Percentiles rank a stretch among this genome's conserved stretches.
phyloP scores from a whole-genome alignment of 2,329 filamentous ascomycete genomes.

The Fusarium incarnatum region DNA sequence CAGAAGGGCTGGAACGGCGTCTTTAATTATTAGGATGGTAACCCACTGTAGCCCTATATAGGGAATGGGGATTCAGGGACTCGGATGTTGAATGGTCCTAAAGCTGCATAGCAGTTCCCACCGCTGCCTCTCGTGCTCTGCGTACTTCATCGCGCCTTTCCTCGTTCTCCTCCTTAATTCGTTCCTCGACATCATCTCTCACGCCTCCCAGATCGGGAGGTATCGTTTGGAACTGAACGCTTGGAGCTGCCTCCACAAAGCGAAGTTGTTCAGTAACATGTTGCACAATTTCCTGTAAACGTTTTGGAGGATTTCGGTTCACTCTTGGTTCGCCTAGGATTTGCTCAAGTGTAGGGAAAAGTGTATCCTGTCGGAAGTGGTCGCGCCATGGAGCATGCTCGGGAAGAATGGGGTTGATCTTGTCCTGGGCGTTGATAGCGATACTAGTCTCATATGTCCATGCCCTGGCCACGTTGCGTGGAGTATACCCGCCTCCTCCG shows the following conservation, averaged over 20 bases:
- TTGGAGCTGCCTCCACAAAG: slow-evolving; percentile 86
- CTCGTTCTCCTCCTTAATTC: slow-evolving; percentile 72
- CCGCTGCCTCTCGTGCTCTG: slow-evolving; percentile 66
- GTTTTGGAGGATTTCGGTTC: slow-evolving; percentile 83
- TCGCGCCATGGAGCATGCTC: slow-evolving; percentile 85
- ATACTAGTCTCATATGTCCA: slow-evolving; percentile 98
- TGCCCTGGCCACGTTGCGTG: slow-evolving; percentile 92
- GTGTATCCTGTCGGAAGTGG: slow-evolving; percentile 87
- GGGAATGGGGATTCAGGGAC: neutral
- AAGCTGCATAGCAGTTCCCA: slow-evolving; percentile 68
- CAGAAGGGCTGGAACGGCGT: neutral
- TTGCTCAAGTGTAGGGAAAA: slow-evolving; percentile 88
- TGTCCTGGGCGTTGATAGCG: slow-evolving; percentile 78
- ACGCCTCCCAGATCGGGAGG: slow-evolving; percentile 79
- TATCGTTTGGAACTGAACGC: slow-evolving; percentile 84
- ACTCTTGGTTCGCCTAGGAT: slow-evolving; percentile 74
- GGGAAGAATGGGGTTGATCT: slow-evolving; percentile 79
- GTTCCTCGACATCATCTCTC: slow-evolving; percentile 75
- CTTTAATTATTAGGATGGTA: slow-evolving; percentile 12
- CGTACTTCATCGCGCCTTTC: slow-evolving; percentile 67
- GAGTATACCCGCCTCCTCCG: slow-evolving; percentile 95
- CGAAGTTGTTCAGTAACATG: slow-evolving; percentile 86
- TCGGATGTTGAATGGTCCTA: slow-evolving; percentile 35
- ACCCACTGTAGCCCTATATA: slow-evolving; percentile 8
- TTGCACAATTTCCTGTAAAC: slow-evolving; percentile 79